phyloP scores from a whole-genome alignment of 768 basidiomycete species.

The Russula ochroleuca region DNA sequence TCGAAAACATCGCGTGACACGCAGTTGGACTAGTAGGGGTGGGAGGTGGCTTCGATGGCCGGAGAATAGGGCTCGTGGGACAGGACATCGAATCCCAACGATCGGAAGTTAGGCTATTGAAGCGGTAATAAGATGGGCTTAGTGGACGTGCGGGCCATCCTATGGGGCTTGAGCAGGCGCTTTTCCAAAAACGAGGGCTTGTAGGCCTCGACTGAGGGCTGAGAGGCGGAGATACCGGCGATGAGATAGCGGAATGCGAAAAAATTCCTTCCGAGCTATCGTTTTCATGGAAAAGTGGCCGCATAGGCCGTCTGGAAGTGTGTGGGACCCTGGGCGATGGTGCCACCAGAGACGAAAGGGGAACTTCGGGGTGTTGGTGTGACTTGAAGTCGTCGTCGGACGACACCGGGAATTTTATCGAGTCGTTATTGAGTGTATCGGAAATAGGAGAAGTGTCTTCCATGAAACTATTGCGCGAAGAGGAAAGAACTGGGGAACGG shows the following conservation, averaged over 20 bases:
- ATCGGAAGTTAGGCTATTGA: background rate
- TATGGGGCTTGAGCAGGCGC: background rate
- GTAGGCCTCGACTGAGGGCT: conserved; percentile 7
- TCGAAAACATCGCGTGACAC: conserved; percentile 6
- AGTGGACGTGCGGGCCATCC: background rate
- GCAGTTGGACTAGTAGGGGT: conserved; percentile 11
- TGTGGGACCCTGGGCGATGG: conserved; percentile 3
- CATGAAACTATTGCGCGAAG: background rate
- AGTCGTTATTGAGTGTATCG: conserved; percentile 1
- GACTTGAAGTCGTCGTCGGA: background rate
- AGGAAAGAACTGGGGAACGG: background rate
- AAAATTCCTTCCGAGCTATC: background rate
- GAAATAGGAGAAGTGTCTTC: background rate
- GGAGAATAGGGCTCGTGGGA: conserved; percentile 20
- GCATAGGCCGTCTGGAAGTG: background rate
- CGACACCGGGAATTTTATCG: background rate
- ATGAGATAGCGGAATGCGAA: conserved; percentile 4
- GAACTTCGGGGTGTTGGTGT: background rate
- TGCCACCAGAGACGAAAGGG: background rate
- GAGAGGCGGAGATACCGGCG: conserved; percentile 8
- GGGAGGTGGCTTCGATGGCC: conserved; percentile 3
- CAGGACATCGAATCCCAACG: conserved; percentile 15
- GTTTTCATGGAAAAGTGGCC: conserved; percentile 3
- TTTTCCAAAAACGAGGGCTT: conserved; percentile 9
- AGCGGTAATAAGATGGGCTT: background rate